Evolutionary conservation across 768 basidiomycete species (phyloP), one percentile per base, ranked within the genome.

Genomic region (Agrocybe pediades): DNA sequence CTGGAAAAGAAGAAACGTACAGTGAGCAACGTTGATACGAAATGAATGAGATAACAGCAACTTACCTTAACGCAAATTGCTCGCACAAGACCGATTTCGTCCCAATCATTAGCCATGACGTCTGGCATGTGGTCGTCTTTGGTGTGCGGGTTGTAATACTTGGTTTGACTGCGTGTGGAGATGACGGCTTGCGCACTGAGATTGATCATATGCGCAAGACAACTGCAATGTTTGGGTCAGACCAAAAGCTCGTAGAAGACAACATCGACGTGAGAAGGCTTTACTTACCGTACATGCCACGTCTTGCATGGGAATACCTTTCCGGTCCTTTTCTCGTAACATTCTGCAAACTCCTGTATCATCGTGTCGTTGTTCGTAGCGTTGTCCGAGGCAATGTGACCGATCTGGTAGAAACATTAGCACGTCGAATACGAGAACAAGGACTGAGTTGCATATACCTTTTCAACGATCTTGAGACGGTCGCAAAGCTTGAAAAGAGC

Each of bases 21-120:
- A 33, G 53, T 21, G 8, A 30, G 29, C 7, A 30, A 33, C 49
- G 21, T 39, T 13, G 29, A 30, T 15, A 30, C 7, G 29, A 30
- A 15, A 7, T 7, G 29, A 15, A 7, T 30, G 15, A 15, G 8
- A 30, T 30, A 30, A 7, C 15, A 7, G 29, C n/a, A 30, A 30
- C 29, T 7, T 30, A 30, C 29, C 29, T 30, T 30, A 15, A 30
- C 29, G 29, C 29, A 30, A 7, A 63, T 60, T 5, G 59, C 49
- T 8, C 54, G 29, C 1, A 64, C 42, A 16, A 62, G 51, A 0
- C 58, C 60, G 41, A 64, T 25, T 29, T 62, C 51, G 54, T 64
- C 58, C 24, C 51, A 36, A 2, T 56, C 29, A 7, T 30, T 30
- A 7, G 29, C 29, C 15, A 15, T 30, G 15, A 30, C 15, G 29